These are phyloP conservation scores for Hyphopichia burtonii DNA, from an alignment of 1,139 yeast species.

Conservation along the genomic window DNA sequence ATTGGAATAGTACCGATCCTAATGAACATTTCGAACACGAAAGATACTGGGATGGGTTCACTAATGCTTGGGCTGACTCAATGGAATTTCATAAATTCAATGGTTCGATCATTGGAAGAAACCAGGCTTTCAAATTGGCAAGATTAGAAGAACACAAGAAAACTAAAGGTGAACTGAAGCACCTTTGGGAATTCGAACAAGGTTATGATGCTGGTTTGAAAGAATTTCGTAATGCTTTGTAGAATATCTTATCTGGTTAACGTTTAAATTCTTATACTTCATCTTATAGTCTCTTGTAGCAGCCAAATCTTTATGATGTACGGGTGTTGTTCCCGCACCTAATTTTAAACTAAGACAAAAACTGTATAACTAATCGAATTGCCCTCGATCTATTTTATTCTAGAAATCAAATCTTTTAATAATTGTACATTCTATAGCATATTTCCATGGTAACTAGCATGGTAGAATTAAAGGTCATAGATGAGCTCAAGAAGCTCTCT, in stretches of 20 bases:
- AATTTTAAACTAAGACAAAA: neutral
- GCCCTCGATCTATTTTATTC: neutral
- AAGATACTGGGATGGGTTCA: conserved; percentile 76
- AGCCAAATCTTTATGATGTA: neutral
- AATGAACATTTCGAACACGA: conserved; percentile 74
- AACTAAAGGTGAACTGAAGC: conserved; percentile 53
- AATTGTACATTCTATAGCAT: neutral
- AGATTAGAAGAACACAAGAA: conserved; percentile 55
- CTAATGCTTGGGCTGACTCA: conserved; percentile 73
- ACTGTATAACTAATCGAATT: neutral
- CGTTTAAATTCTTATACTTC: no score
- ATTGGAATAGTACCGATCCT: conserved; percentile 66
- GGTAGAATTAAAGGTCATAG: conserved; percentile 1
- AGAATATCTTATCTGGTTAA: neutral
- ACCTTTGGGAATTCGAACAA: conserved; percentile 85
- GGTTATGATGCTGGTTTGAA: conserved; percentile 68
- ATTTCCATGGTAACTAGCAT: neutral
- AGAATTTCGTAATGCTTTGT: conserved; percentile 17
- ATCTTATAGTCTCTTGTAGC: no score
- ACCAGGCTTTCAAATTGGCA: conserved; percentile 60
- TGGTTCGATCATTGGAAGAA: conserved; percentile 73
- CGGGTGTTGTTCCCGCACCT: neutral
- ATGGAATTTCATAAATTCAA: conserved; percentile 63
- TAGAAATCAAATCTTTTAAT: neutral
- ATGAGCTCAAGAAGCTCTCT: conserved; percentile 6